Evolutionary conservation across 768 basidiomycete genomes (phyloP), one percentile per base, ranked within the genome.

Genomic region (Amanita rimosa): DNA sequence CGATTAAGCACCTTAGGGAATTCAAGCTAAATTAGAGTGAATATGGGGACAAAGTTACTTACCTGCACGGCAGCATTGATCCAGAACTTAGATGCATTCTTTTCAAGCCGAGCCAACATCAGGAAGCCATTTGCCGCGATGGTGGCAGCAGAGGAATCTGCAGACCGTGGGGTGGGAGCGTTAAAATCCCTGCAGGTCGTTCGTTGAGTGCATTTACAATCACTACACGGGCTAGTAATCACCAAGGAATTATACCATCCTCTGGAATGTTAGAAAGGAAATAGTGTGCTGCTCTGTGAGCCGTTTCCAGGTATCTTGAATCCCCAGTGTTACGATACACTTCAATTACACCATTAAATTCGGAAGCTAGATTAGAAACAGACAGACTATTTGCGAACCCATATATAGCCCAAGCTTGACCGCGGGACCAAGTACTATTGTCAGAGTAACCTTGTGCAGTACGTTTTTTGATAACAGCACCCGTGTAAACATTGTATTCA

Each of bases 181-280:
- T 85, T 74, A 64, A 84, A 87, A 60, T 85, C 83, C 84, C 83
- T 84, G 44, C 29, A 27, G 42, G 45, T 31, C 39, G 35, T 45
- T 14, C 22, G 49, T 52, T 46, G 37, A 37, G 17, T 19, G 19
- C 44, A 47, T 52, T 35, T 14, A 14, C 8, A 26, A 10, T 10
- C 9, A 38, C 33, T n/a, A 11, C 24, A 6, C n/a, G 43, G 8
- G 31, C 13, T 24, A 33, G 33, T 9, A 26, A 21, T 39, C 39
- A 79, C 83, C 85, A 86, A 22, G 82, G 82, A n/a, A 82, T 73
- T 40, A 85, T 70, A 1, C 78, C 79, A 51, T 79, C 73, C 13
- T 63, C 54, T 5, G 84, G 83, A 8, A 85, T 60, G 55, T 76
- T 67, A n/a, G 61, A 55, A 45, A 85, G 55, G 66, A 83, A 85